phyloP scores from a whole-genome alignment of 345 rosid species.

The Punica granatum region DNA sequence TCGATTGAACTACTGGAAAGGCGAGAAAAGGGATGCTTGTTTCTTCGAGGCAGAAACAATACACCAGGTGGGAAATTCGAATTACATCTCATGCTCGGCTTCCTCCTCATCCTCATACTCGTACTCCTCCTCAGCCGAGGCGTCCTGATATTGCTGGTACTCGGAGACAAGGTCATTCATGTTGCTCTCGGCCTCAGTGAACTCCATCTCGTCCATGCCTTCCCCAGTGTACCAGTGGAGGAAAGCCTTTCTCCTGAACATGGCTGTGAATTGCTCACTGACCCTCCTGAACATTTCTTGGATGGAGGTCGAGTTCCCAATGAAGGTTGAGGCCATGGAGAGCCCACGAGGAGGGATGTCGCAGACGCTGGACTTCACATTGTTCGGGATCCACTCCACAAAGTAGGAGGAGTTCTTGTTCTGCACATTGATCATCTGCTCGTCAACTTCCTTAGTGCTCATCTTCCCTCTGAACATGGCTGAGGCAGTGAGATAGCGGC shows the following conservation, averaged over 20 bases:
- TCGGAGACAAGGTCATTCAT: conserved; percentile 1
- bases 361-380: conserved; percentile 8
- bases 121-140: conserved; percentile 1
- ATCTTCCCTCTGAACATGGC: conserved; percentile 16
- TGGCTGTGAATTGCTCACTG: not conserved
- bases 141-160: conserved; percentile 2
- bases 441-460: conserved; percentile 14
- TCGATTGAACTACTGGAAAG: not conserved
- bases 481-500: conserved; percentile 12
- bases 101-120: conserved; percentile 3
- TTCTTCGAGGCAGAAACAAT: not conserved
- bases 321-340: conserved; percentile 2
- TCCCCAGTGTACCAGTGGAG: conserved; percentile 6
- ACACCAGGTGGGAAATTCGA: not conserved
- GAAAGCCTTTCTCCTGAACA: conserved; percentile 5
- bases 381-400: conserved; percentile 16
- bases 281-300: conserved; percentile 4
- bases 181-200: conserved; percentile 5
- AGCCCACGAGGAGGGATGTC: conserved; percentile 7
- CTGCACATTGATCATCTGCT: conserved; percentile 14
- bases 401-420: conserved; percentile 12
- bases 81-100: not conserved
- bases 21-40: not conserved
- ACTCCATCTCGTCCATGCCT: conserved; percentile 6
- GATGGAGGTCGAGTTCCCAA: conserved; percentile 1